Conservation (phyloP, 2,329 filamentous ascomycete genomes). For the Epichloe brachyelytri region DNA sequence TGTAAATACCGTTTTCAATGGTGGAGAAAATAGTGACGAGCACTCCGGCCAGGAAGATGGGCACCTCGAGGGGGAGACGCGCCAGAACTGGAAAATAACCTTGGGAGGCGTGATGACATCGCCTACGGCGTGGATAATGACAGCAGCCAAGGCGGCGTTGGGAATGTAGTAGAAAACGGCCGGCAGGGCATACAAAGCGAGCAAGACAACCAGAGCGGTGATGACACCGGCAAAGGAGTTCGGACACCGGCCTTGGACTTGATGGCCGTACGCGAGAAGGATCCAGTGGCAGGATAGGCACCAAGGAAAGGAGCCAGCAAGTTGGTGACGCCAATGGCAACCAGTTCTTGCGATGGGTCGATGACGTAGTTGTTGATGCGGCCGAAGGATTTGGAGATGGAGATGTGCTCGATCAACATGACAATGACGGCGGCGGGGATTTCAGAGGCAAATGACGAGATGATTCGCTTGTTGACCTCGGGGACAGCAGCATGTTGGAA, state of each 20-base stretch:
- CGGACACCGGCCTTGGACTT: conserved; percentile 89
- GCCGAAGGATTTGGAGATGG: conserved; percentile 72
- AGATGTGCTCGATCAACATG: conserved; percentile 68
- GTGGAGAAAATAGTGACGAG: conserved; percentile 67
- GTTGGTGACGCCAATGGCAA: conserved; percentile 65
- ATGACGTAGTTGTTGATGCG: conserved; percentile 72
- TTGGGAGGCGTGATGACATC: conserved; percentile 76
- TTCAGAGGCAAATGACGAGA: conserved; percentile 50
- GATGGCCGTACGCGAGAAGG: conserved; percentile 83
- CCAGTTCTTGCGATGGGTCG: conserved; percentile 66
- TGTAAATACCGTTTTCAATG: conserved; percentile 81
- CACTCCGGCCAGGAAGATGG: conserved; percentile 79
- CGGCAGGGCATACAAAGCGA: conserved; percentile 73
- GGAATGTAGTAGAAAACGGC: conserved; percentile 86
- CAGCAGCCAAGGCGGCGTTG: conserved; percentile 57
- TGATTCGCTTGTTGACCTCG: conserved; percentile 43
- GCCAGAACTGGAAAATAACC: conserved; percentile 79
- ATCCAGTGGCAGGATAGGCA: conserved; percentile 76
- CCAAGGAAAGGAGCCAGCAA: conserved; percentile 67
- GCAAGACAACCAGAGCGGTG: conserved; percentile 66
- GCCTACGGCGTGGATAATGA: conserved; percentile 84
- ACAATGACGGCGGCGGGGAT: conserved; percentile 66
- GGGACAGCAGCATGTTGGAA: conserved; percentile 61
- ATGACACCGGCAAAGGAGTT: conserved; percentile 75
- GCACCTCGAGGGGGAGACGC: conserved; percentile 65